Base-by-base conservation (phyloP, 495 filamentous ascomycete genomes). In the Polyplosphaeria fusca region DNA sequence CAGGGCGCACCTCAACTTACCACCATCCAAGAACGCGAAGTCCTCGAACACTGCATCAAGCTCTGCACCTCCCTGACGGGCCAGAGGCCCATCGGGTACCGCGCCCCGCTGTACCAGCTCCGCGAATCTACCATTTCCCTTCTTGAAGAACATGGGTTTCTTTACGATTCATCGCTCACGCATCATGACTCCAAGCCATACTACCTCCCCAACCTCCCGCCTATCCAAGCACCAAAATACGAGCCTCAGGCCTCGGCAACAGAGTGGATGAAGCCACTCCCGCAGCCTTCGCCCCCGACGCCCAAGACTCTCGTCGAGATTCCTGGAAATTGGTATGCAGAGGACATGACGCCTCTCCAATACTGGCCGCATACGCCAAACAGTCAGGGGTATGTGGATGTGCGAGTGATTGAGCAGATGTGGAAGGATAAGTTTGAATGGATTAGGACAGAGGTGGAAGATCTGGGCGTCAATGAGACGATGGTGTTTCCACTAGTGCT, bases 31-130 rank as follows among this genome's bases (percentile, higher is more conserved):
- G 81, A 84, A 60, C 67, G 70, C 23, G 81, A 84, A 7, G 76
- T 85, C 1, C 71, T 85, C 23, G 59, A 64, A 18, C 75, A 75
- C 53, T 82, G 82, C 64, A 76, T 84, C 26, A 57, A 75, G 16
- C 67, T 83, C 38, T 73, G 74, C 5, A 74, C 68, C 22, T 67
- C 69, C 0, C 61, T 80, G 2, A 78, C 76, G 0, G 80, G 81
- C 11, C 76, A 77, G 57, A 76, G 73, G 47, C 82, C 81, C 13
- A 52, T 67, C 2, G 82, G 81, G 1, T 85, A 79, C 65, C 72
- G 82, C 22, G 81, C 81, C 12, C 82, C 82, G 0, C 63, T 83
- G 13, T 85, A 85, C 65, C 76, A 81, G 49, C 61, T 83, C 16
- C 70, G 77, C 27, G 79, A 81, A 52, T 67, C 73, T 26, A 85